phyloP scores from a whole-genome alignment of 106 monocot species.

The Platanthera guangdongensis region DNA sequence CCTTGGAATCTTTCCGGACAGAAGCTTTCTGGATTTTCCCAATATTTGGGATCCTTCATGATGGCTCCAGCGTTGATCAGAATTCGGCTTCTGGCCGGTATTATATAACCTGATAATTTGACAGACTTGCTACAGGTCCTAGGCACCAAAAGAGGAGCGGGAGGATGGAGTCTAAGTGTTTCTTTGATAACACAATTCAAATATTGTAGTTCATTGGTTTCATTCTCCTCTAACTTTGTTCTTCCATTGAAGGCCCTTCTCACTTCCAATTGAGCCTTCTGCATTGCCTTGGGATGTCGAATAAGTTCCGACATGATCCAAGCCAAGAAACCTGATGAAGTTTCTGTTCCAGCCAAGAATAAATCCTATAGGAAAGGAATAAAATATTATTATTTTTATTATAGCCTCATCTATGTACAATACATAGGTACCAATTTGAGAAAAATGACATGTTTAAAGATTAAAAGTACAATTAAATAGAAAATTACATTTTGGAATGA shows the following conservation, averaged over 20 bases:
- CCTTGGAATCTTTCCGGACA: neutral
- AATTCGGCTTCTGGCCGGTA: neutral
- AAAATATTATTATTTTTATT: too few species aligned
- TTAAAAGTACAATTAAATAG: too few species aligned
- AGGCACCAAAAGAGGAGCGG: neutral
- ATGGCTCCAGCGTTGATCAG: neutral
- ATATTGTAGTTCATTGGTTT: neutral
- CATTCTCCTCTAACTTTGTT: neutral
- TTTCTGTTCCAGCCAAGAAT: constrained; percentile 5
- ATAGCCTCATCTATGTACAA: too few species aligned
- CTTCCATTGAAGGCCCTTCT: neutral
- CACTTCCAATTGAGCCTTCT: constrained; percentile 2
- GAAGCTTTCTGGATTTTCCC: neutral
- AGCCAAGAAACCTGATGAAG: neutral
- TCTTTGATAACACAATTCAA: neutral
- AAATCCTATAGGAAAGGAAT: neutral
- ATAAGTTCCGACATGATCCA: constrained; percentile 10
- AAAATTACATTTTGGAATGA: too few species aligned
- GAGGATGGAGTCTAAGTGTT: neutral
- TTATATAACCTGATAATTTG: neutral
- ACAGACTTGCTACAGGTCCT: too few species aligned
- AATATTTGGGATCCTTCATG: neutral
- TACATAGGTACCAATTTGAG: too few species aligned
- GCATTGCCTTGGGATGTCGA: neutral
- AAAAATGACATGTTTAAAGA: too few species aligned